Percentiles rank a stretch among this genome's conserved stretches.
Conservation (phyloP, 371 early-diverging fungal species). For the Antonospora locustae region DNA sequence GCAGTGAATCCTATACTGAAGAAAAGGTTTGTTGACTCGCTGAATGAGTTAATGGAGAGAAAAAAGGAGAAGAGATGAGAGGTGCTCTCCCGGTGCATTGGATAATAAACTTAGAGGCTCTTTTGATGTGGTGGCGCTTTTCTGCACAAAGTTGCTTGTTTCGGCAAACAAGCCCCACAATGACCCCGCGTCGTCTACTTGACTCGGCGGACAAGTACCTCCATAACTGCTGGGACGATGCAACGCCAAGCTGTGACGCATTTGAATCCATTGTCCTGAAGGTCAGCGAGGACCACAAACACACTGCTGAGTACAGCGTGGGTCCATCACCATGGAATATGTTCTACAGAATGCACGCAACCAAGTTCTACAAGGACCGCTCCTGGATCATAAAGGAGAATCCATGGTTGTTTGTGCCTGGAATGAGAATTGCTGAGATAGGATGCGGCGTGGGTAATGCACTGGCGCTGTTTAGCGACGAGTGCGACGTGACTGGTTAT, state of each 20-base stretch:
- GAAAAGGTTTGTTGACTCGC: conserved; percentile 43
- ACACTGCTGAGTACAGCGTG: too few relatives aligned
- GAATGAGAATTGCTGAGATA: conserved; percentile 28
- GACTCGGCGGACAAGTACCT: conserved; percentile 29
- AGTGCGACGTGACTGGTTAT: conserved; percentile 16
- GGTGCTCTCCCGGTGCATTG: too few relatives aligned
- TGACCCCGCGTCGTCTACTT: background rate
- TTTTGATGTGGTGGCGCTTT: too few relatives aligned
- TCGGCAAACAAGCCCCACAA: too few relatives aligned
- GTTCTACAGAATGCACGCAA: conserved; percentile 40
- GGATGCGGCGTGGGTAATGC: conserved; percentile 47
- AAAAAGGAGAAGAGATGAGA: conserved; percentile 30
- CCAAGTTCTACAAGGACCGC: conserved; percentile 34
- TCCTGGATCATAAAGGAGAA: conserved; percentile 36
- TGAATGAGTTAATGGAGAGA: conserved; percentile 28
- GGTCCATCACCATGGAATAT: conserved; percentile 39
- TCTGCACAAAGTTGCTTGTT: too few relatives aligned
- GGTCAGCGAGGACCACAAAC: too few relatives aligned
- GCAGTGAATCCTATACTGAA: conserved; percentile 51
- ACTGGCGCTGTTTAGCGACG: conserved; percentile 7
- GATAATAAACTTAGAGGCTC: too few relatives aligned
- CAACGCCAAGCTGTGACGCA: too few relatives aligned
- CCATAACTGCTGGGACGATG: conserved; percentile 44
- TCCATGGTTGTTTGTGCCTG: conserved; percentile 10
- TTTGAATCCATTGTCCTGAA: too few relatives aligned